A percentile compares a stretch with the other conserved stretches of the same genome.
phyloP scores from a whole-genome alignment of 2,329 filamentous ascomycete species.

The Lasiodiplodia gonubiensis region DNA sequence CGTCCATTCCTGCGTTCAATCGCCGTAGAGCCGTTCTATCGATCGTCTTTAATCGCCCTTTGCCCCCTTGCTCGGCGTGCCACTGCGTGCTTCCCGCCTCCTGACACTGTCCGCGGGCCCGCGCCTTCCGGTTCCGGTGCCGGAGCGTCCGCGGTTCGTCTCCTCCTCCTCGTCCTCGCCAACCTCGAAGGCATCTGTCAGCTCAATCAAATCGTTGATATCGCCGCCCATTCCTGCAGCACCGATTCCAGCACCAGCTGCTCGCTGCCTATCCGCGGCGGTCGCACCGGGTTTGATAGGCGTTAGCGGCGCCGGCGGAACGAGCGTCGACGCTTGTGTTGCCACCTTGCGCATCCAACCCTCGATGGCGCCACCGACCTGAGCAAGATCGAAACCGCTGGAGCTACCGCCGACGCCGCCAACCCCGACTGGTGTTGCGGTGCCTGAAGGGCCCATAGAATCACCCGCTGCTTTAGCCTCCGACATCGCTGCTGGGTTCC shows the following conservation, averaged over 20 bases:
- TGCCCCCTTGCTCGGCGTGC: constrained; percentile 21
- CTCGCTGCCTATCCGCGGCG: constrained; percentile 9
- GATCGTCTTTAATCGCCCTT: constrained; percentile 27
- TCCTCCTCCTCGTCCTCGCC: constrained; percentile 38
- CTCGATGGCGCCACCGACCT: constrained; percentile 85
- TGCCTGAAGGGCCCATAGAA: constrained; percentile 39
- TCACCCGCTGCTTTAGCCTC: constrained; percentile 30
- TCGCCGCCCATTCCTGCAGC: constrained; percentile 46
- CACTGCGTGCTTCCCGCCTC: constrained; percentile 17
- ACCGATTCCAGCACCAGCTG: constrained; percentile 3
- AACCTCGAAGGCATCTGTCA: constrained; percentile 57
- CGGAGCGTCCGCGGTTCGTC: constrained; percentile 1
- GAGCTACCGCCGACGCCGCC: constrained; percentile 25
- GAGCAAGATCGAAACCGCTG: constrained; percentile 66
- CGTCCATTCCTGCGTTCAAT: background rate
- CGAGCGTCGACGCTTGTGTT: constrained; percentile 55
- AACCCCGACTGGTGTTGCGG: constrained; percentile 30
- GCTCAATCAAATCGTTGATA: constrained; percentile 71
- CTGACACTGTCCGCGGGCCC: constrained; percentile 15
- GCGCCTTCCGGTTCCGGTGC: background rate
- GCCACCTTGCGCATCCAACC: constrained; percentile 88
- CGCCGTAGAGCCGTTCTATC: background rate
- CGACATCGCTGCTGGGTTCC: constrained; percentile 41
- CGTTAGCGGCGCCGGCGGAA: constrained; percentile 22
- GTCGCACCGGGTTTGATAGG: background rate